Percentiles rank a stretch among this genome's conserved stretches.
Conservation (phyloP, 2,329 filamentous ascomycete species). For the Aspergillus tamarii region DNA sequence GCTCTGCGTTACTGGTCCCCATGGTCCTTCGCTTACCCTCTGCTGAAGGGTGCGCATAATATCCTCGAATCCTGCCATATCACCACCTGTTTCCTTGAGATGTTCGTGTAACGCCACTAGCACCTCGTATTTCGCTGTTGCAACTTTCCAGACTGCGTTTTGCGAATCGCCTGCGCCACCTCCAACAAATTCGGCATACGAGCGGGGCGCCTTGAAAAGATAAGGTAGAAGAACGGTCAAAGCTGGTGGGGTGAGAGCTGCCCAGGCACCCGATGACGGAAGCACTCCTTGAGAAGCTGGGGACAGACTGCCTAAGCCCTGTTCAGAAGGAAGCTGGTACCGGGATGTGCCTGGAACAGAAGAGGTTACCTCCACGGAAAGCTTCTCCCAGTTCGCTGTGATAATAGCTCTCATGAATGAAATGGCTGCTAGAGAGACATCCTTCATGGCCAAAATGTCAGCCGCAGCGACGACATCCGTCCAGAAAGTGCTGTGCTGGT, state of each 20-base stretch:
- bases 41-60: slow-evolving; percentile 44
- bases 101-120: slow-evolving; percentile 53
- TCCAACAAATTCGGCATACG: slow-evolving; percentile 61
- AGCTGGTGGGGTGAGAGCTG: slow-evolving; percentile 56
- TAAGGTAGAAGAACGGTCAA: slow-evolving; percentile 58
- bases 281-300: slow-evolving; percentile 39
- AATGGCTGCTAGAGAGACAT: slow-evolving; percentile 59
- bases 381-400: slow-evolving; percentile 57
- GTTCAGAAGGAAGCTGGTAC: slow-evolving; percentile 47
- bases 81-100: slow-evolving; percentile 42
- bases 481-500: slow-evolving; percentile 56
- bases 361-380: slow-evolving; percentile 34
- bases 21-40: slow-evolving; percentile 46
- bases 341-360: slow-evolving; percentile 26
- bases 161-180: slow-evolving; percentile 59
- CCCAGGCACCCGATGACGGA: slow-evolving; percentile 52
- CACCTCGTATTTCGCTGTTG: slow-evolving; percentile 60
- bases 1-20: slow-evolving; percentile 39
- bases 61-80: slow-evolving; percentile 41
- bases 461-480: slow-evolving; percentile 55
- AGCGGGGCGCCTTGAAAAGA: slow-evolving; percentile 59
- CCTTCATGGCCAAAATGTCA: slow-evolving; percentile 61
- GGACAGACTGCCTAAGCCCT: slow-evolving; percentile 39
- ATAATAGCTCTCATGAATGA: slow-evolving; percentile 56
- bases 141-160: slow-evolving; percentile 60